Evolutionary conservation across 208 protist genomes (phyloP), one percentile per base, ranked within the genome.

Genomic region (Trypanosoma platydactyli): DNA sequence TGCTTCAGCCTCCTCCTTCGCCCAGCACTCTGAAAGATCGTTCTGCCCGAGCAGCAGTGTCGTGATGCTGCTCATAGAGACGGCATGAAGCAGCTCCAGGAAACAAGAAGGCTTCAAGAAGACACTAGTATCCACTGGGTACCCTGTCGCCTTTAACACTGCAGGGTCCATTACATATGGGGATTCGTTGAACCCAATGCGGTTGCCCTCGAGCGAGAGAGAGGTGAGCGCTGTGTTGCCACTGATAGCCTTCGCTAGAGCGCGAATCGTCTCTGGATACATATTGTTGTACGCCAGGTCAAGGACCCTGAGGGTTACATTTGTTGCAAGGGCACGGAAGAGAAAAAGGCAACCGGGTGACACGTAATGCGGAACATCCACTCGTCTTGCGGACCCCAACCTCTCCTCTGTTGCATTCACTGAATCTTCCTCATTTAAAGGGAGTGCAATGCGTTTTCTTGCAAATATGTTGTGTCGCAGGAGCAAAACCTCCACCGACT

Each of bases 221-320:
- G 68, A 79, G 22, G 30, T 57, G 24, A 95, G 49, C 1, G 66
- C 76, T 0, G 33, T 55, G 74, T 93, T 95, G 4, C 67, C 48
- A 20, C 20, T 38, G 15, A 95, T 64, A 15, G 71, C 73, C 6
- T 60, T 51, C 15, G 83, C 68, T 24, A 95, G 56, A 42, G 55
- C 20, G 12, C 68, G 72, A 27, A 90, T 68, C 55, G 75, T 80
- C 46, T 76, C 52, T 15, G 76, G 63, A 29, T 80, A 63, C 18
- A 95, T 65, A 12, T 74, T 63, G 30, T 88, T 91, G 61, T 89
- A 88, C 15, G 83, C 80, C 13, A 95, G 60, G 71, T 92, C 86
- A 1, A 95, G 68, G 12, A 76, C 62, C 9, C 38, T 65, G 5
- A 95, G 74, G 7, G 73, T 77, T n/a, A 48, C 50, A 73, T 91